Conservation (phyloP, 1,139 yeast species). For the Blastobotrys illinoisensis region DNA sequence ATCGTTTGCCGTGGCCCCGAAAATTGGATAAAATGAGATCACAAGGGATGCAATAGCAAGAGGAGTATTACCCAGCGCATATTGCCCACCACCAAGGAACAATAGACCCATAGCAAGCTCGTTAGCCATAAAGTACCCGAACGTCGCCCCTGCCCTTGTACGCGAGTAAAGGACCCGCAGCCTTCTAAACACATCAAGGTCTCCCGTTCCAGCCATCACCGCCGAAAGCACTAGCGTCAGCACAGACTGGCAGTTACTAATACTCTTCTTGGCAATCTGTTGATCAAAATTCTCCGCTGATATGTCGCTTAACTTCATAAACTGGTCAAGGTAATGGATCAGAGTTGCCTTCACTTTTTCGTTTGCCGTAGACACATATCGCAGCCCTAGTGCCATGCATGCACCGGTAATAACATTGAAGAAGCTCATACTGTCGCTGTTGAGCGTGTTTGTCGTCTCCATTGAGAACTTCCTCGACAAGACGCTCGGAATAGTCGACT, state of each 20-base stretch:
- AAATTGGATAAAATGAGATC: conserved; percentile 69
- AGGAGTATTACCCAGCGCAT: conserved; percentile 61
- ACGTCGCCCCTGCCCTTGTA: conserved; percentile 44
- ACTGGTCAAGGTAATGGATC: conserved; percentile 55
- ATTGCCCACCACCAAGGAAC: conserved; percentile 90
- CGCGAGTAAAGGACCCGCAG: conserved; percentile 63
- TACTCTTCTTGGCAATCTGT: conserved; percentile 51
- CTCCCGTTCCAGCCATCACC: conserved; percentile 91
- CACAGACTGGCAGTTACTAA: conserved; percentile 53
- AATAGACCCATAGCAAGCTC: conserved; percentile 83
- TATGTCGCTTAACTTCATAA: conserved; percentile 49
- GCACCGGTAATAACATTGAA: conserved; percentile 71
- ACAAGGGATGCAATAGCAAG: conserved; percentile 70
- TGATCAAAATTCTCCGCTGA: conserved; percentile 48
- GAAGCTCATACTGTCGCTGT: conserved; percentile 60
- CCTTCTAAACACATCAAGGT: conserved; percentile 68
- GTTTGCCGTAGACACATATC: conserved; percentile 68
- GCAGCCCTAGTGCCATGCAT: conserved; percentile 68
- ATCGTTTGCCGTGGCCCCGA: conserved; percentile 42
- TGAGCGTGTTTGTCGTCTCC: conserved; percentile 33
- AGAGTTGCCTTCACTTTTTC: conserved; percentile 51
- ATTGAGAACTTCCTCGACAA: conserved; percentile 30
- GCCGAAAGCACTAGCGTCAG: conserved; percentile 61
- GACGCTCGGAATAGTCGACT: conserved; percentile 44
- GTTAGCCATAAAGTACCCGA: conserved; percentile 72